Conservation (phyloP, 768 basidiomycete genomes). For the Leccinum longicurvipes region DNA sequence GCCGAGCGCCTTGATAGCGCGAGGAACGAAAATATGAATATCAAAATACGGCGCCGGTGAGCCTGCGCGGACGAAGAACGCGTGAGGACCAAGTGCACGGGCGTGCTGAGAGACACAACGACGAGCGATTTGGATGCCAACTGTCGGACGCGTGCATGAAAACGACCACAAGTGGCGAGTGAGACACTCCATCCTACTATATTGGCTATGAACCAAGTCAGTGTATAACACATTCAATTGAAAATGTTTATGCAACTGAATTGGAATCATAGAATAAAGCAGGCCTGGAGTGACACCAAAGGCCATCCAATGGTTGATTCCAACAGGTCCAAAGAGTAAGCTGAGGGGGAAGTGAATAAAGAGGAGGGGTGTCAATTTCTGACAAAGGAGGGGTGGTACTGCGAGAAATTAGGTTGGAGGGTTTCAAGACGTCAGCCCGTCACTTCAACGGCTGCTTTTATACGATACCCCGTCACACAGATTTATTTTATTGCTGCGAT, state of each 20-base stretch:
- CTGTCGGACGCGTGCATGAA: constrained; percentile 4
- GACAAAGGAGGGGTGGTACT: constrained; percentile 10
- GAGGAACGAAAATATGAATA: background rate
- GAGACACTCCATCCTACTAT: constrained; percentile 47
- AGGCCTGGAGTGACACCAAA: constrained; percentile 31
- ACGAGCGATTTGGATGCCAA: background rate
- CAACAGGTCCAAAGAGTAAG: constrained; percentile 3
- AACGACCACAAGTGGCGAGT: constrained; percentile 12
- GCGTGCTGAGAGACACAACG: background rate
- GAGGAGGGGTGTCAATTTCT: too few relatives aligned
- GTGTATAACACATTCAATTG: constrained; percentile 32
- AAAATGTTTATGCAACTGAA: constrained; percentile 28
- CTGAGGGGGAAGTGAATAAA: background rate
- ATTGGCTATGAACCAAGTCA: constrained; percentile 59
- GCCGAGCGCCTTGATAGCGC: constrained; percentile 1
- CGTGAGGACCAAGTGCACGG: background rate
- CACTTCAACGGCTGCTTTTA: constrained; percentile 16
- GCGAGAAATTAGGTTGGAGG: constrained; percentile 16
- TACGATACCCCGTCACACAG: constrained; percentile 2
- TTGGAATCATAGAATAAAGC: constrained; percentile 41
- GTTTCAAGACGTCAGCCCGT: constrained; percentile 1
- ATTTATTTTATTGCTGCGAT: constrained; percentile 5
- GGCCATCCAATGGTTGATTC: constrained; percentile 15
- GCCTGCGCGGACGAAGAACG: too few relatives aligned
- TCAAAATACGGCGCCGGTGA: background rate